phyloP scores from a whole-genome alignment of 2,329 filamentous ascomycete species.

The Didymellaceae sp. region DNA sequence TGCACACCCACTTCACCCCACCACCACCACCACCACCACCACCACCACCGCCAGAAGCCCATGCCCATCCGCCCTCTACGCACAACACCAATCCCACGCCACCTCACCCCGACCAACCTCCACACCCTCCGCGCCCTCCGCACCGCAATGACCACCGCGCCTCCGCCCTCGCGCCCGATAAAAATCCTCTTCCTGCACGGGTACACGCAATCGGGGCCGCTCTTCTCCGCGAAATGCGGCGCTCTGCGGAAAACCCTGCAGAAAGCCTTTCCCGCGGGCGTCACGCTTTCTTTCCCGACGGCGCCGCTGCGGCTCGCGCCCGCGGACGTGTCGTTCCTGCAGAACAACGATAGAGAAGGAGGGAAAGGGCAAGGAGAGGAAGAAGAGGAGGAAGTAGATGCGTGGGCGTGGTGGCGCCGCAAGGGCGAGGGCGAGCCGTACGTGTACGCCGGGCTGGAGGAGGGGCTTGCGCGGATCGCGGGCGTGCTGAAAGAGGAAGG shows the following conservation, averaged over 20 bases:
- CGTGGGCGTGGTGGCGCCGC: constrained; percentile 83
- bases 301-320: constrained; percentile 52
- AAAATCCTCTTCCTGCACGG: constrained; percentile 65
- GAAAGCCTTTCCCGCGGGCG: constrained; percentile 70
- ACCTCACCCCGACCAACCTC: constrained; percentile 26
- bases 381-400: constrained; percentile 64
- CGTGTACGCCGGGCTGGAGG: constrained; percentile 71
- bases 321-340: constrained; percentile 62
- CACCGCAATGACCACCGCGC: constrained; percentile 42
- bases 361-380: constrained; percentile 39
- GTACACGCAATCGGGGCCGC: constrained; percentile 86
- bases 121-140: constrained; percentile 23
- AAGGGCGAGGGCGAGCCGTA: constrained; percentile 60
- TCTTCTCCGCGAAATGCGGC: constrained; percentile 88
- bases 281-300: constrained; percentile 57
- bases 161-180: constrained; percentile 45
- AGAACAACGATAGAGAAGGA: constrained; percentile 35
- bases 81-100: constrained; percentile 8
- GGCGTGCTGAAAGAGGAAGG: constrained; percentile 36
- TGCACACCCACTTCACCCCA: not conserved
- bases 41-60: no score
- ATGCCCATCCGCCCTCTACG: constrained; percentile 1
- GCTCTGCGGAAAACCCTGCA: constrained; percentile 80
- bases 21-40: no score
- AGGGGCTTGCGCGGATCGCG: constrained; percentile 70